Evolutionary conservation across 768 basidiomycete genomes (phyloP).

Genomic region (Termitomyces heimii): DNA sequence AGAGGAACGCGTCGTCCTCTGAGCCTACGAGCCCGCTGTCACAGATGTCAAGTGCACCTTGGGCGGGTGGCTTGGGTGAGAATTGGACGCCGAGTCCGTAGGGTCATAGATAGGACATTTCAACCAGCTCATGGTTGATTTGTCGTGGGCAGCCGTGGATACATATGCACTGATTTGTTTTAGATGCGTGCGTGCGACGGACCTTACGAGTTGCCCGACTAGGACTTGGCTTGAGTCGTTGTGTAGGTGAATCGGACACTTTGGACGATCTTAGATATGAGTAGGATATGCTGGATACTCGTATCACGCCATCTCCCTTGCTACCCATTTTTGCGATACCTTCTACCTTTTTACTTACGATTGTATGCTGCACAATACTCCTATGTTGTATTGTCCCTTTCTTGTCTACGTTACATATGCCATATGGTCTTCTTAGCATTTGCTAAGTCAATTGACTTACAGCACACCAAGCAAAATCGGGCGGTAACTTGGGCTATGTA

Average conservation of each 20-base stretch:
- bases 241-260: neutral
- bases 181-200: neutral
- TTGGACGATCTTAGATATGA: neutral
- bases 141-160: neutral
- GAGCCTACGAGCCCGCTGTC: conserved; percentile 20
- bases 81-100: conserved; percentile 28
- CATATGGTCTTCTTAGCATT: neutral
- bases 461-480: too few relatives aligned
- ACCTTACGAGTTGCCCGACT: neutral
- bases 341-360: neutral
- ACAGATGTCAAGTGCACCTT: conserved; percentile 26
- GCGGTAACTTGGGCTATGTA: too few relatives aligned
- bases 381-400: neutral
- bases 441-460: neutral
- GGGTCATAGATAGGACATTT: neutral
- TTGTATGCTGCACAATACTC: neutral
- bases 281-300: neutral
- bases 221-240: neutral
- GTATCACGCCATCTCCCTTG: neutral
- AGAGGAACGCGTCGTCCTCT: conserved; percentile 16
- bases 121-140: neutral
- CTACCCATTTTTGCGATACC: conserved; percentile 5
- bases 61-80: conserved; percentile 34
- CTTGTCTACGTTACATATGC: neutral
- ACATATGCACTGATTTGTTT: neutral